Evolutionary conservation across 768 basidiomycete species (phyloP), one percentile per base, ranked within the genome.

Genomic region (Gyrodon lividus): DNA sequence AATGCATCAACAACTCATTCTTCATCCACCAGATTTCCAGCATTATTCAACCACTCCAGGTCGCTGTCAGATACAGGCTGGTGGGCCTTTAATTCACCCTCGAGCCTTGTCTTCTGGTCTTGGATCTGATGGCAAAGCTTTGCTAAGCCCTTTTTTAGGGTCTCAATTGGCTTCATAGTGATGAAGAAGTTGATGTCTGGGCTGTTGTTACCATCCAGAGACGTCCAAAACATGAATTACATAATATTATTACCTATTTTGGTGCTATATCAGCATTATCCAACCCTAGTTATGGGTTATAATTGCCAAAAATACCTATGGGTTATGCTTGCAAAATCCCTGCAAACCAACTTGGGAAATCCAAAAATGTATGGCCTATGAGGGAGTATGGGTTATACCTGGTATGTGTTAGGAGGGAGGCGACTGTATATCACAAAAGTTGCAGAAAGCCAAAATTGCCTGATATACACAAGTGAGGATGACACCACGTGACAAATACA

Each of bases 31-130:
- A n/a, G n/a, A n/a, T n/a, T n/a, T n/a, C n/a, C n/a, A n/a, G n/a
- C 56, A 50, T 47, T 22, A 28, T 57, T 61, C 37, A 68, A 42
- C 62, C 62, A 68, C 3, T 59, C 41, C 39, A 61, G 28, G 20
- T 65, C 62, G 24, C 20, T 34, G 2, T 50, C 39, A 28, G 54
- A 58, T 12, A 67, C 54, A 10, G 46, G 16, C 30, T 48, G 35
- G 16, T 48, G 43, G 30, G 50, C 38, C 38, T 48, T 50, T 4
- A 59, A 34, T 17, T 54, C 23, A 6, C 17, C 23, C 2, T 50
- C 9, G 14, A 66, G 50, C 28, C 20, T 34, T 1, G 50, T 37
- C 34, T 55, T 59, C 14, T 46, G 9, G 4, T 45, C 56, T 42
- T 34, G 40, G 14, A 55, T 38, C 20, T 59, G 47, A 24, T 55